These are phyloP conservation scores for Aspergillus piperis DNA, from an alignment of 2,329 filamentous ascomycete genomes.

Conservation along the genomic window DNA sequence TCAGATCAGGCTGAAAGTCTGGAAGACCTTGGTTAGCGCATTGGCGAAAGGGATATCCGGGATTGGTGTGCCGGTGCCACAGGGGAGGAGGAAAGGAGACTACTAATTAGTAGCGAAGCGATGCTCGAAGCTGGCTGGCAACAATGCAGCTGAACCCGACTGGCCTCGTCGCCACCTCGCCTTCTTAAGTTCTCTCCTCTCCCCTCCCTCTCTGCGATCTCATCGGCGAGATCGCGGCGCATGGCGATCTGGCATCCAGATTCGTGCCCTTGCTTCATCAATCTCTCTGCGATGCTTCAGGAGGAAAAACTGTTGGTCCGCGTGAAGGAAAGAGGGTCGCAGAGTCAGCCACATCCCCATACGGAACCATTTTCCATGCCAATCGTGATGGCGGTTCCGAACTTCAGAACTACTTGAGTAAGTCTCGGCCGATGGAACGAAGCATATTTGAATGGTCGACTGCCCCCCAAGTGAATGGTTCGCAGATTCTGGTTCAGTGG, in stretches of 20 bases:
- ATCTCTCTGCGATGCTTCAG: not conserved
- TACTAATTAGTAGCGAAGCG: not conserved
- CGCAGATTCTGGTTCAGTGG: too few relatives aligned
- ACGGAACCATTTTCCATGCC: conserved; percentile 1
- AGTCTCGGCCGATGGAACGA: not conserved
- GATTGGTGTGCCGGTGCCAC: not conserved
- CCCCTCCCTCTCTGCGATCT: too few relatives aligned
- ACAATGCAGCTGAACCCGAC: not conserved
- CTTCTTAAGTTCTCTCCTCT: not conserved
- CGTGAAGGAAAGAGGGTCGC: not conserved
- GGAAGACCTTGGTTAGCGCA: not conserved
- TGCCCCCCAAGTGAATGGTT: not conserved
- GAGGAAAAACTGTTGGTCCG: not conserved
- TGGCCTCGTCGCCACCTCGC: not conserved
- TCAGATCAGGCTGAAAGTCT: not conserved
- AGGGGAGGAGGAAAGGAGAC: not conserved
- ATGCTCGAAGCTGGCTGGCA: not conserved
- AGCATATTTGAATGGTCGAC: not conserved
- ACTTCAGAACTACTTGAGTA: not conserved
- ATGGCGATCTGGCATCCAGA: not conserved
- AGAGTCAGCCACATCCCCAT: not conserved
- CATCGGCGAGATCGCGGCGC: not conserved
- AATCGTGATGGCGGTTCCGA: not conserved
- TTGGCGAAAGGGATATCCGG: not conserved
- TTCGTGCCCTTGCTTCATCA: not conserved